Evolutionary conservation across 495 filamentous ascomycete genomes (phyloP).

Genomic region (Penicillium goetzii): DNA sequence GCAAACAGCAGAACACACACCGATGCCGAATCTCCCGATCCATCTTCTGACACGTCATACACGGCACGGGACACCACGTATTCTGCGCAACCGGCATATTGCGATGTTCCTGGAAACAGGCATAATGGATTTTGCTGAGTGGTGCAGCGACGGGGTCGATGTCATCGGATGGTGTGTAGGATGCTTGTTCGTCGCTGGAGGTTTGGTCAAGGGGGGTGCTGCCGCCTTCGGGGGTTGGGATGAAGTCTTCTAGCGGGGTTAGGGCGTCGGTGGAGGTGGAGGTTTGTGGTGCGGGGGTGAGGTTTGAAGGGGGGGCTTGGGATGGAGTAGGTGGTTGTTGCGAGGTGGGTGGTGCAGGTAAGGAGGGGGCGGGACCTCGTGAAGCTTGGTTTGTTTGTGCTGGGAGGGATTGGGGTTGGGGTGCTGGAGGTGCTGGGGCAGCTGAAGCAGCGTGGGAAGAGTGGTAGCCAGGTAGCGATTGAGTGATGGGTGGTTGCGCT

Average conservation of each 20-base stretch:
- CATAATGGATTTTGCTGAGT: conserved; percentile 45
- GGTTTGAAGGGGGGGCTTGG: conserved; percentile 1
- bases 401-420: not conserved
- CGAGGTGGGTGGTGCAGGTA: not conserved
- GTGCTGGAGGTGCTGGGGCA: not conserved
- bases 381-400: not conserved
- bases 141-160: conserved; percentile 42
- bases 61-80: conserved; percentile 50
- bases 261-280: conserved; percentile 13
- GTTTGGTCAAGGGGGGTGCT: conserved; percentile 31
- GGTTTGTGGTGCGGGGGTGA: not conserved
- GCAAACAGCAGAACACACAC: conserved; percentile 54
- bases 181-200: conserved; percentile 35
- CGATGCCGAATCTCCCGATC: conserved; percentile 49
- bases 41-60: conserved; percentile 53
- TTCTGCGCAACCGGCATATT: conserved; percentile 49
- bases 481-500: not conserved
- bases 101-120: conserved; percentile 52
- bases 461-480: not conserved
- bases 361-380: not conserved
- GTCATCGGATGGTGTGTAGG: conserved; percentile 38
- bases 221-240: conserved; percentile 41
- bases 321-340: not conserved
- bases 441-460: not conserved
- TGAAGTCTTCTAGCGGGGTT: conserved; percentile 43